Evolutionary conservation across 2,329 filamentous ascomycete species (phyloP), one percentile per base, ranked within the genome.

Genomic region (Clarireedia monteithiana): DNA sequence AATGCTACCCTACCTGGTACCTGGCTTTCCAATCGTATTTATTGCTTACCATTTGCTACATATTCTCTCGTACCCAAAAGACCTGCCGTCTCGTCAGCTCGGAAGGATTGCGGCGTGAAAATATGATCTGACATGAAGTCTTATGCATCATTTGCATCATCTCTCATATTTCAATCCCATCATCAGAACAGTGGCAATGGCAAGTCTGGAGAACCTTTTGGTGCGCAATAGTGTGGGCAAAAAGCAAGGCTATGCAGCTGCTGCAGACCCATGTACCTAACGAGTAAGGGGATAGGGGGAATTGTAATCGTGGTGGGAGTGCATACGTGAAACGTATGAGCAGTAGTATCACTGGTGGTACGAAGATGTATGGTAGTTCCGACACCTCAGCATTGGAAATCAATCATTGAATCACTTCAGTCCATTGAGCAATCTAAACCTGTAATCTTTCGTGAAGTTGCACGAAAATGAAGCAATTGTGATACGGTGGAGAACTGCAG

Each of bases 241-340:
- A 42, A 42, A 42, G 15, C 39, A 17, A 42, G 20, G n/a, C 39
- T 42, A 10, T 42, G 30, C 30, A 34, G 30, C 30, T 34, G 30
- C 30, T 12, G 30, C 9, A 34, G 30, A 34, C 34, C 46, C 10
- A 48, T 53, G 53, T 36, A 55, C n/a, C 47, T 55, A 55, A 34
- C 53, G 46, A 50, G 53, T 50, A 55, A 55, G 46, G 46, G 46
- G 20, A 50, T 50, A 39, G 47, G 46, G 20, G n/a, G 10, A 34
- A 15, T 47, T 9, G 27, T 38, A 39, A 50, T 15, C 7, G 36
- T n/a, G 17, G 42, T 15, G 30, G 44, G 24, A 26, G 14, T 26
- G 14, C 45, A 24, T 49, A 54, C 30, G 30, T 54, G 45, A 30
- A 49, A 27, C 26, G 44, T 46, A 54, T 54, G 52, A 39, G 30